Conservation (phyloP, 306 rosid genomes). For the Inga laurina region DNA sequence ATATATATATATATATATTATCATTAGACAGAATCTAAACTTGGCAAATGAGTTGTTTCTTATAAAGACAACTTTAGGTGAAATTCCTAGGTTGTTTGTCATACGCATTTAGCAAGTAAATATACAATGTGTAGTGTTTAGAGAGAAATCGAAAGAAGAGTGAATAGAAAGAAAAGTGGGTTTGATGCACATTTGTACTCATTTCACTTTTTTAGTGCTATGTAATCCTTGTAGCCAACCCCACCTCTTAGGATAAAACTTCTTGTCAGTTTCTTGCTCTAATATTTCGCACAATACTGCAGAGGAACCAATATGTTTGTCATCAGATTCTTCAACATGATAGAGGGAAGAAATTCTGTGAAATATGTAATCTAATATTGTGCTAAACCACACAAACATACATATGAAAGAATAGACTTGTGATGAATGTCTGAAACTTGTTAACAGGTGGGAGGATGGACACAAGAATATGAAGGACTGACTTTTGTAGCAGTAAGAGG, state of each 20-base stretch:
- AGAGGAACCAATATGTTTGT: not conserved
- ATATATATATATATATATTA: too few relatives aligned
- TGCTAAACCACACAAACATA: not conserved
- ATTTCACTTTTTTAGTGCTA: too few relatives aligned
- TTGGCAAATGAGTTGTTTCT: not conserved
- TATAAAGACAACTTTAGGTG: not conserved
- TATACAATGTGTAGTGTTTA: too few relatives aligned
- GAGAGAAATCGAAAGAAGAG: too few relatives aligned
- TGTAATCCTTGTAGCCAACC: too few relatives aligned
- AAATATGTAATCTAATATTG: not conserved
- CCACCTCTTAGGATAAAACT: too few relatives aligned
- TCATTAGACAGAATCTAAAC: not conserved
- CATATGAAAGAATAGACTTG: not conserved
- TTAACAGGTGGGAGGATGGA: constrained; percentile 96
- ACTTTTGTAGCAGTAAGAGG: constrained; percentile 84
- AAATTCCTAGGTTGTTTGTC: not conserved
- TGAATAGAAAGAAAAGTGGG: not conserved
- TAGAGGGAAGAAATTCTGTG: not conserved
- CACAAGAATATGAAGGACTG: constrained; percentile 81
- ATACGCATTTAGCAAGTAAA: not conserved
- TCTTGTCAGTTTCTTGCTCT: too few relatives aligned
- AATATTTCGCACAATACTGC: not conserved
- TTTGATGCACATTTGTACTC: not conserved
- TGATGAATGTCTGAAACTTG: not conserved
- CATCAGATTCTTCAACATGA: not conserved